phyloP scores from a whole-genome alignment of 2,329 filamentous ascomycete genomes.

The Xylaria sp. region DNA sequence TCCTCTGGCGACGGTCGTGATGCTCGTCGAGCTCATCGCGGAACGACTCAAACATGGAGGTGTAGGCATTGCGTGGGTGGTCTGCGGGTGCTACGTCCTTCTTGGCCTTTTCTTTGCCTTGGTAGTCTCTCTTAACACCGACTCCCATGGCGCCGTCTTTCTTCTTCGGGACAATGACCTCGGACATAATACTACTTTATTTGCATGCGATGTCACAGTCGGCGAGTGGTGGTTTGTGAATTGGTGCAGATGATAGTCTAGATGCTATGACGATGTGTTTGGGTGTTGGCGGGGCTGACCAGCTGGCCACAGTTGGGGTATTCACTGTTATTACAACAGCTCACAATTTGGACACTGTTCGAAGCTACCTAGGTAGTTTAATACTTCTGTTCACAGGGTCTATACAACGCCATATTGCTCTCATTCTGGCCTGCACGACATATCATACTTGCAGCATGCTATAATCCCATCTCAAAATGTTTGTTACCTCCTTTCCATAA shows the following conservation, averaged over 20 bases:
- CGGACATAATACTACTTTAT: conserved; percentile 37
- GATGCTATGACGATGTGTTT: background rate
- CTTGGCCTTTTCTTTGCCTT: conserved; percentile 59
- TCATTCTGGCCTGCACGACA: background rate
- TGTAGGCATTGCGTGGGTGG: conserved; percentile 60
- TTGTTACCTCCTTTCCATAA: background rate
- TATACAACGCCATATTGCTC: conserved; percentile 3
- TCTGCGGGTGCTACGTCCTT: conserved; percentile 41
- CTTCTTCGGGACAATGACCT: conserved; percentile 42
- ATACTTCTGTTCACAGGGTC: background rate
- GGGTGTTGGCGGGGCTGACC: conserved; percentile 18
- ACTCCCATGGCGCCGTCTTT: conserved; percentile 51
- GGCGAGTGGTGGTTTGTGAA: background rate
- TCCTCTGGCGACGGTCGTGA: conserved; percentile 88
- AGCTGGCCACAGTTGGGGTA: conserved; percentile 24
- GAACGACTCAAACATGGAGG: conserved; percentile 85
- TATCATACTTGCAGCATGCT: background rate
- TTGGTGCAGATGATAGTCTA: background rate
- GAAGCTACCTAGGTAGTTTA: background rate
- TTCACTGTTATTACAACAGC: background rate
- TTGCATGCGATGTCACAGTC: background rate
- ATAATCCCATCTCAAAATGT: conserved; percentile 12
- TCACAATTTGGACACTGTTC: background rate
- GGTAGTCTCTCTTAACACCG: conserved; percentile 64
- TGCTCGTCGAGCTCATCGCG: conserved; percentile 91